Conservation (phyloP, 2,329 filamentous ascomycete genomes). For the Penicillium sp. region DNA sequence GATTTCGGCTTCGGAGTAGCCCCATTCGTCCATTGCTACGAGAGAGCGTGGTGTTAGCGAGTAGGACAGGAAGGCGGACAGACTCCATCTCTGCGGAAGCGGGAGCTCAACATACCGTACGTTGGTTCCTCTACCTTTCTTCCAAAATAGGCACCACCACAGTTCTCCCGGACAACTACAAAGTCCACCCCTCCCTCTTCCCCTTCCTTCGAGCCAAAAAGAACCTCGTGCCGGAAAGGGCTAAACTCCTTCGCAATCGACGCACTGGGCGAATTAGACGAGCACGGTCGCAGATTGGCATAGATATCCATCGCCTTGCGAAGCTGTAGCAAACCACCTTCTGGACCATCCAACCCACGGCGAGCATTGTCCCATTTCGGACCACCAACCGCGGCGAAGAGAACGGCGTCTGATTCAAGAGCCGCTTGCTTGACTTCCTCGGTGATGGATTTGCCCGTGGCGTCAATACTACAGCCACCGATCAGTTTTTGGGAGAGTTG, state of each 20-base stretch:
- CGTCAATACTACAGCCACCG: conserved; percentile 84
- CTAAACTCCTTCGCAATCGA: conserved; percentile 76
- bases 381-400: conserved; percentile 86
- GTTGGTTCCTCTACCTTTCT: conserved; percentile 41
- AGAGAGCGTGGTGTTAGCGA: not conserved
- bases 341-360: conserved; percentile 72
- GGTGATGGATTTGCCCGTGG: conserved; percentile 72
- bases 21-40: conserved; percentile 70
- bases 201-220: conserved; percentile 34
- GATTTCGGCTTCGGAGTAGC: conserved; percentile 79
- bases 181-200: conserved; percentile 73
- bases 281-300: conserved; percentile 81
- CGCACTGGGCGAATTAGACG: conserved; percentile 70
- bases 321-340: conserved; percentile 81
- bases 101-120: conserved; percentile 31
- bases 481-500: conserved; percentile 81
- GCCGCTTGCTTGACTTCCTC: conserved; percentile 76
- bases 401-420: conserved; percentile 78
- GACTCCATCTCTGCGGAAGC: too few species aligned
- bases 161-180: conserved; percentile 55
- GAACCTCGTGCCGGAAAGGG: conserved; percentile 78
- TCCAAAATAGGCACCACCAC: conserved; percentile 47
- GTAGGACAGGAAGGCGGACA: conserved; percentile 52
- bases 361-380: conserved; percentile 80
- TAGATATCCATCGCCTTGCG: conserved; percentile 87